Evolutionary conservation across 805 yeast species (phyloP), one percentile per base, ranked within the genome.

Genomic region (Wickerhamomyces xylosicus): DNA sequence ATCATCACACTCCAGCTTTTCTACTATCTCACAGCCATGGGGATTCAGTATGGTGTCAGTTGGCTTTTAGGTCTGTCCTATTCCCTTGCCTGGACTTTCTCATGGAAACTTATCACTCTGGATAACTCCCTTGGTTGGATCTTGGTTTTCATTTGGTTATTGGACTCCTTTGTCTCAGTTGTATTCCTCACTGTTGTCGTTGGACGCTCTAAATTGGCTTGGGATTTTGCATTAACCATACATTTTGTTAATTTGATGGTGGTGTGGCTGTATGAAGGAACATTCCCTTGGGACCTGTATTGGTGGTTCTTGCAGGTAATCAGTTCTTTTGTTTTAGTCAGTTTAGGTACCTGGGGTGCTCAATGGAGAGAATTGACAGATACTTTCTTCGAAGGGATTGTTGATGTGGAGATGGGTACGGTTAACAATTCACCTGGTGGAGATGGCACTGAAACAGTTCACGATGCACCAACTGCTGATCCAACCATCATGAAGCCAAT

Each of bases 161-260:
- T 86, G 37, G 95, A 84, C 56, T 70, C 96, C 0, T 67, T 92
- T 34, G 64, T 92, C 32, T 81, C 95, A 48, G 95, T 87, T 2
- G 58, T 85, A 10, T 86, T 85, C 54, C 77, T 90, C 53, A 85
- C 95, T 1, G 61, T 89, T 2, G 77, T 90, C 20, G 95, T 90
- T 11, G 96, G 97, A 0, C 67, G 97, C 41, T 83, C 95, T 33
- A 92, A 90, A 57, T 64, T 90, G 37, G 97, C 97, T 0, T 83
- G 95, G 83, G 98, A 90, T 61, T 90, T 92, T 63, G 96, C 95
- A 10, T 54, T 90, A n/a, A 92, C 98, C 0, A 75, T 90, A 14
- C 96, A 92, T 58, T 75, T 82, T 18, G 71, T 92, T 37, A 81
- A 90, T 60, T 59, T 90, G 19, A 38, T 77, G 3, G 77, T 85